Base-by-base conservation (phyloP, 345 rosid species). In the Viola odorata region DNA sequence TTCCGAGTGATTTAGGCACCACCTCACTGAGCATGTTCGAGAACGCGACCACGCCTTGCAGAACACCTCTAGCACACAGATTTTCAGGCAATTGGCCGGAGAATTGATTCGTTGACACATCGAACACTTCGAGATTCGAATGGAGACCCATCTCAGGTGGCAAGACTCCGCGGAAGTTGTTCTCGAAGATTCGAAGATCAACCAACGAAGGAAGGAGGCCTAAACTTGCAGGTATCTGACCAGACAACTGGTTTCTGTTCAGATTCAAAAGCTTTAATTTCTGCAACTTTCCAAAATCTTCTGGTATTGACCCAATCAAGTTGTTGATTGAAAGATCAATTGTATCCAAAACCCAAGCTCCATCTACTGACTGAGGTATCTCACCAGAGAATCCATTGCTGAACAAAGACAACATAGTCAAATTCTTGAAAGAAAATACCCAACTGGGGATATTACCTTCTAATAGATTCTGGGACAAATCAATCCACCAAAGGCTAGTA, bases 301-400 rank as follows among this genome's bases (percentile, higher is more conserved):
- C 52, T 10, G 99, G 95, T 62, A 94, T 75, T 42, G 89, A 70
- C 56, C 96, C 97, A 61, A 63, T 80, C 71, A 94, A 81, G 32
- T 59, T 71, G 75, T 94, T 94, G 69, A 71, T 80, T 47, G 83
- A 78, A 76, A 90, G 57, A 63, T 86, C 97, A 71, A 94, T 72
- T 23, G 88, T 91, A 66, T 77, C 70, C 79, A 94, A 80, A 71
- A 69, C 81, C 65, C 73, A 61, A 2, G 85, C 77, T 73, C 32
- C 32, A 23, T 58, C 61, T 45, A 85, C 69, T 16, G 61, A 45
- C 53, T 13, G 64, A 1, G 98, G 91, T 9, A 92, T 79, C 53
- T 70, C 78, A 2, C 91, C 96, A 49, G 81, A 75, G 47, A 92
- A 53, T 3, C 55, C 12, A 64, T 92, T 92, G 0, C 8, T 37